These are phyloP conservation scores for Galeopsis tetrahit DNA, from an alignment of 257 asterid species.

Conservation along the genomic window DNA sequence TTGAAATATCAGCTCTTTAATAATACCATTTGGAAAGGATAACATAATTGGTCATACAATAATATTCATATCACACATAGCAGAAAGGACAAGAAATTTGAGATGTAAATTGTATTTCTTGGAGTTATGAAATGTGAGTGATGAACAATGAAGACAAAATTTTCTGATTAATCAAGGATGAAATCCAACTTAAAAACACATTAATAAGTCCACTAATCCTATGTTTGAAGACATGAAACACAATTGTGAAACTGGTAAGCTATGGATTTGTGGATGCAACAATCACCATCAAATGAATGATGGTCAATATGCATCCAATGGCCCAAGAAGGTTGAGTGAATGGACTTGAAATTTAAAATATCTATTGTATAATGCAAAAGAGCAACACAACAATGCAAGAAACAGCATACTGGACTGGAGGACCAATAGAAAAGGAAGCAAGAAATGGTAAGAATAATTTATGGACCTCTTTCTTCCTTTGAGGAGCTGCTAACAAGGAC, in stretches of 20 bases:
- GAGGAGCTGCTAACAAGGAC: constrained; percentile 68
- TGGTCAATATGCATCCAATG: neutral
- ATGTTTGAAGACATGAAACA: neutral
- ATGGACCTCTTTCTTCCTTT: constrained; percentile 88
- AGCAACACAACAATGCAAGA: constrained; percentile 2
- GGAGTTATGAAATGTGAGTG: neutral
- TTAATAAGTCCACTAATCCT: neutral
- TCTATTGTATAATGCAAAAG: neutral
- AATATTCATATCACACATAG: constrained; percentile 16
- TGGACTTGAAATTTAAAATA: neutral
- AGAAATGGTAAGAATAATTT: constrained; percentile 20
- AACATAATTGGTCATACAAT: neutral
- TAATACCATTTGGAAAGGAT: constrained; percentile 6
- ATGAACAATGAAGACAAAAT: neutral
- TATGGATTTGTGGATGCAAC: neutral
- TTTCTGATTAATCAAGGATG: neutral
- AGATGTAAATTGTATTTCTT: neutral
- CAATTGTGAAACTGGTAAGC: neutral
- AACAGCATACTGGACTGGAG: neutral
- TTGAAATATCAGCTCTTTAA: neutral
- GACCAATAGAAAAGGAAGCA: neutral
- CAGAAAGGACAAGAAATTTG: constrained; percentile 2
- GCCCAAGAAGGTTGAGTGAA: neutral
- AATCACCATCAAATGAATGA: neutral
- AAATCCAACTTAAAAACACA: neutral